Percentiles rank a stretch among this genome's conserved stretches.
phyloP scores from a whole-genome alignment of 2,329 filamentous ascomycete species.

The Colletotrichum graminicola region DNA sequence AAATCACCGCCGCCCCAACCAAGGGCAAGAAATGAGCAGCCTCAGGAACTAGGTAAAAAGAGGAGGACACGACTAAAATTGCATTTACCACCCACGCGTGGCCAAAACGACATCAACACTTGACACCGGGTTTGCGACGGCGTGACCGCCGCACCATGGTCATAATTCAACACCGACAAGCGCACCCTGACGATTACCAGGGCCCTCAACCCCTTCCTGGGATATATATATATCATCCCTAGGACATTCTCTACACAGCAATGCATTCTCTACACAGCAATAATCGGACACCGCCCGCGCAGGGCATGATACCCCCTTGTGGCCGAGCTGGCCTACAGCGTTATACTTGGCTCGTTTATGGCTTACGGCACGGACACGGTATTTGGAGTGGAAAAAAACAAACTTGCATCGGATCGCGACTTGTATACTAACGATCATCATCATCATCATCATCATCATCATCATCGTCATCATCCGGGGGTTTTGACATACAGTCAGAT shows the following conservation, averaged over 20 bases:
- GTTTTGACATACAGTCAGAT: conserved; percentile 37
- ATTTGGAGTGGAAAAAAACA: conserved; percentile 39
- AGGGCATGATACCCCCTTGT: conserved; percentile 41
- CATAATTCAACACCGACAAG: neutral
- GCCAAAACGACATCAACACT: neutral
- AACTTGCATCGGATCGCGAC: conserved; percentile 40
- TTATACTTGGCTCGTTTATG: conserved; percentile 38
- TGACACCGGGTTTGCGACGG: neutral
- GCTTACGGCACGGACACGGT: conserved; percentile 39
- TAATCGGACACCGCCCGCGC: conserved; percentile 40
- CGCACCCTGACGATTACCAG: conserved; percentile 5
- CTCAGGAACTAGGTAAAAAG: neutral
- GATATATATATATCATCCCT: neutral
- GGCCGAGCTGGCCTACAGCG: conserved; percentile 40
- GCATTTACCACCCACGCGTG: neutral
- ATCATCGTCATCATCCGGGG: conserved; percentile 31
- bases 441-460: conserved; percentile 31
- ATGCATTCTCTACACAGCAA: conserved; percentile 31
- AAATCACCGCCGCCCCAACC: conserved; percentile 71
- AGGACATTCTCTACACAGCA: conserved; percentile 16
- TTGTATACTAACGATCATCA: conserved; percentile 41
- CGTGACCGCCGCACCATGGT: conserved; percentile 3
- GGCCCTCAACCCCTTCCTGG: conserved; percentile 2
- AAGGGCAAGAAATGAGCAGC: conserved; percentile 65
- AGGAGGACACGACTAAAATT: neutral